Base-by-base conservation (phyloP, 352 stramenopile species). In the Discostella stelligera region DNA sequence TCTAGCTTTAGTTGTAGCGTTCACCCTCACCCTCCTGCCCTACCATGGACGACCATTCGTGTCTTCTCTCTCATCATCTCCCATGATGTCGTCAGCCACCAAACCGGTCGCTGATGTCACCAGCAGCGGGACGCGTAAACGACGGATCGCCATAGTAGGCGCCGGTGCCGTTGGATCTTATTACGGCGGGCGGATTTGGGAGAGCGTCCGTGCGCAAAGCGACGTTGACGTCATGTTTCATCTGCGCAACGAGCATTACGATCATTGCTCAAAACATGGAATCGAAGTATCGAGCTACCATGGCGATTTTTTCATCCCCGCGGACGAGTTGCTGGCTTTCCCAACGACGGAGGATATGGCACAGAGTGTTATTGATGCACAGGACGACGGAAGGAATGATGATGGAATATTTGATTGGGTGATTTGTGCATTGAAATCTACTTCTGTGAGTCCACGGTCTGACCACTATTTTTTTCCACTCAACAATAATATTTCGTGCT, bases 121-220 rank as follows among this genome's bases (percentile, higher is more conserved):
- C 27, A 20, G 4, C n/a, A 21, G 39, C 16, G 39, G 18, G 23
- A 68, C 10, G 49, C 53, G 30, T 23, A 73, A 58, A 60, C 56
- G 18, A n/a, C 53, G 71, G 16, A 71, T 90, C 63, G 85, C 80
- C 23, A 77, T 91, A 23, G 71, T 91, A 32, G 85, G 85, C 10
- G 68, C 71, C 11, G 85, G 85, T 32, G 86, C 86, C 13, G 82
- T 91, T 16, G 86, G 86, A 53, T 78, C 67, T 9, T 91, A 90
- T 30, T 93, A 93, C 59, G 87, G 87, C 63, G 80, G 79, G 48
- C 44, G 85, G 58, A 70, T 93, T 9, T 93, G 83, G 78, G 83
- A 93, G 65, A 66, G 74, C 41, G 21, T 66, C 7, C 37, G 64
- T 70, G 32, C 44, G 54, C 21, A 50, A 18, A 70, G 66, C 6